These are phyloP conservation scores for Candida boidinii DNA, from an alignment of 805 yeast genomes.

Conservation along the genomic window DNA sequence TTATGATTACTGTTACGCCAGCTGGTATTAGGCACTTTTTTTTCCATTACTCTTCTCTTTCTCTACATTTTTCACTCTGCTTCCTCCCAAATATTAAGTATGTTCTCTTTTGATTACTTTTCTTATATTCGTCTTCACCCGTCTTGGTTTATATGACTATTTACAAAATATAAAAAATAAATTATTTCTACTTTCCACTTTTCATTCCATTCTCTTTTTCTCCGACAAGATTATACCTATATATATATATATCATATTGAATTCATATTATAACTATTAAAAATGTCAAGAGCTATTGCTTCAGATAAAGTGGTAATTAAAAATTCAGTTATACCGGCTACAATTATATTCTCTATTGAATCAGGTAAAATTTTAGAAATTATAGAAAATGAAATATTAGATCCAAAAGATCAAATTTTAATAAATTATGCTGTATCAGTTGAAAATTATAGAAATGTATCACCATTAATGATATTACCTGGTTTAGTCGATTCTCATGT, in stretches of 20 bases:
- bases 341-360: slow-evolving; percentile 49
- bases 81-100: too few species aligned
- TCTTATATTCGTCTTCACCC: too few species aligned
- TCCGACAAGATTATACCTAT: neutral
- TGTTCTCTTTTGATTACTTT: too few species aligned
- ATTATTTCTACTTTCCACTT: too few species aligned
- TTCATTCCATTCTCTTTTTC: neutral
- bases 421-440: slow-evolving; percentile 33
- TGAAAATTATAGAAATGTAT: slow-evolving; percentile 39
- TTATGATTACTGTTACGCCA: too few species aligned
- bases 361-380: slow-evolving; percentile 55
- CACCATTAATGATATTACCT: slow-evolving; percentile 67
- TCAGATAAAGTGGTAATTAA: slow-evolving; percentile 50
- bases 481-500: slow-evolving; percentile 94
- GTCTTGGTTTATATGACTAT: too few species aligned
- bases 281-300: slow-evolving; percentile 55
- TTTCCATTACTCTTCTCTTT: too few species aligned
- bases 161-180: too few species aligned
- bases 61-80: too few species aligned
- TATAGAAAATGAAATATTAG: slow-evolving; percentile 26
- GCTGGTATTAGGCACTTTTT: too few species aligned
- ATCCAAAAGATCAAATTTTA: slow-evolving; percentile 31
- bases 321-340: slow-evolving; percentile 44
- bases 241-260: too few species aligned
- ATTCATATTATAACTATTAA: too few species aligned